A percentile compares a stretch with the other conserved stretches of the same genome.
Conservation (phyloP, 2,329 filamentous ascomycete species). For the Colletotrichum plurivorum region DNA sequence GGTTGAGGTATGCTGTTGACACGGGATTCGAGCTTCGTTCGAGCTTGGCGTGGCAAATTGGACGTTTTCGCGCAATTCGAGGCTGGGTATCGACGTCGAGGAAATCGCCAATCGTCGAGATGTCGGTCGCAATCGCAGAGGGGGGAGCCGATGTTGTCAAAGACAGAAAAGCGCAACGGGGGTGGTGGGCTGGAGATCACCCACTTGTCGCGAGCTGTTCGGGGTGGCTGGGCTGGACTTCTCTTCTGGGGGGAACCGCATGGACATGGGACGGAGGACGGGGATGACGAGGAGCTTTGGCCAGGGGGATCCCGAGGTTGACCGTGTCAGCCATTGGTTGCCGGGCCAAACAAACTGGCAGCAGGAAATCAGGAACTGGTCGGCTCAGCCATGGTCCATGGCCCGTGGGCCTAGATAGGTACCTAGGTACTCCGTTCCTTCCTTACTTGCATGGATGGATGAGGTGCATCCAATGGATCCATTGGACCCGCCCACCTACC, state of each 20-base stretch:
- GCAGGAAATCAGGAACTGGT: background rate
- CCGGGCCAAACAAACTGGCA: constrained; percentile 28
- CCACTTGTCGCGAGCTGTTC: constrained; percentile 35
- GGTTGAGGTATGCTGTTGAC: background rate
- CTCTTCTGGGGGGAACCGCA: constrained; percentile 13
- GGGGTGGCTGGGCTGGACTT: constrained; percentile 38
- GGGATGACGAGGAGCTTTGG: constrained; percentile 32
- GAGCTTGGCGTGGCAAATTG: constrained; percentile 13
- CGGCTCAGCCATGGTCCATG: background rate
- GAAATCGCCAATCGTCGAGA: background rate
- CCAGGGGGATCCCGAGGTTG: constrained; percentile 41
- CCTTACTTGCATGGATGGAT: no score
- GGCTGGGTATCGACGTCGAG: background rate
- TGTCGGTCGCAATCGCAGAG: background rate
- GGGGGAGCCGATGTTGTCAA: constrained; percentile 8
- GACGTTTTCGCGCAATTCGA: background rate
- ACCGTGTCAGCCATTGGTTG: constrained; percentile 42
- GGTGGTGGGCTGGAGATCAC: constrained; percentile 29
- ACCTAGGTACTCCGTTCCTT: background rate
- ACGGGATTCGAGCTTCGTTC: constrained; percentile 8
- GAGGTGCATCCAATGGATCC: no score
- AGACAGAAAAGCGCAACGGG: constrained; percentile 17
- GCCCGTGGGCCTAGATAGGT: background rate
- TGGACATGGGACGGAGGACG: constrained; percentile 30
- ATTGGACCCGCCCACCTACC: background rate